Conservation (phyloP, 2,329 filamentous ascomycete species). For the Alternaria triticimaculans region DNA sequence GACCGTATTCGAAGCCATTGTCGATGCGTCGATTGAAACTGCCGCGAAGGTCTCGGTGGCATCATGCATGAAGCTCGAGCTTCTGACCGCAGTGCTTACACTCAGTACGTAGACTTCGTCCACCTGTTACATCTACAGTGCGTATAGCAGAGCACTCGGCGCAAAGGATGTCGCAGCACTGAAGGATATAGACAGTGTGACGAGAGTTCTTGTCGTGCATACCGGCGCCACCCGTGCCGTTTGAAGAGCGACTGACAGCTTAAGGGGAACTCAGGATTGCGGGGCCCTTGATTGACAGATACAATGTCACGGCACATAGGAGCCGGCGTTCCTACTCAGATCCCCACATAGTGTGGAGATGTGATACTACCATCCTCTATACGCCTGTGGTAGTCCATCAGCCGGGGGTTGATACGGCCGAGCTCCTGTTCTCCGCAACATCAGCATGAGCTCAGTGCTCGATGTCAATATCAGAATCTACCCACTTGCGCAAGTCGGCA, state of each 20-base stretch:
- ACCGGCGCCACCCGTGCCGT: constrained; percentile 4
- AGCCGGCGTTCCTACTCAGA: neutral
- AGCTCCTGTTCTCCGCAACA: neutral
- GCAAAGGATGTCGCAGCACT: neutral
- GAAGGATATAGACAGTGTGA: neutral
- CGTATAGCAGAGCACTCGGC: neutral
- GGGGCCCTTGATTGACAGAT: constrained; percentile 1
- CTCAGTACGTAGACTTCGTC: neutral
- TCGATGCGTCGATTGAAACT: neutral
- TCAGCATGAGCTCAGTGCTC: neutral
- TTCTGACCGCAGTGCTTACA: neutral
- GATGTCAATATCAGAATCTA: neutral
- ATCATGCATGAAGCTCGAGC: neutral
- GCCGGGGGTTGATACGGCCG: neutral
- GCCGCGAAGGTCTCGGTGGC: neutral
- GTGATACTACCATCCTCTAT: neutral
- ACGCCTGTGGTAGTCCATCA: neutral
- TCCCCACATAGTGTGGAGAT: neutral
- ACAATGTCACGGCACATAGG: neutral
- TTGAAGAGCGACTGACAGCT: neutral
- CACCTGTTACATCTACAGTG: neutral
- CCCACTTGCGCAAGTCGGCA: neutral
- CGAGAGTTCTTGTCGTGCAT: neutral
- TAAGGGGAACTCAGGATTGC: neutral
- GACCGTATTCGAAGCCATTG: neutral